Conservation (phyloP, 2,329 filamentous ascomycete genomes). For the Biscogniauxia sp. region DNA sequence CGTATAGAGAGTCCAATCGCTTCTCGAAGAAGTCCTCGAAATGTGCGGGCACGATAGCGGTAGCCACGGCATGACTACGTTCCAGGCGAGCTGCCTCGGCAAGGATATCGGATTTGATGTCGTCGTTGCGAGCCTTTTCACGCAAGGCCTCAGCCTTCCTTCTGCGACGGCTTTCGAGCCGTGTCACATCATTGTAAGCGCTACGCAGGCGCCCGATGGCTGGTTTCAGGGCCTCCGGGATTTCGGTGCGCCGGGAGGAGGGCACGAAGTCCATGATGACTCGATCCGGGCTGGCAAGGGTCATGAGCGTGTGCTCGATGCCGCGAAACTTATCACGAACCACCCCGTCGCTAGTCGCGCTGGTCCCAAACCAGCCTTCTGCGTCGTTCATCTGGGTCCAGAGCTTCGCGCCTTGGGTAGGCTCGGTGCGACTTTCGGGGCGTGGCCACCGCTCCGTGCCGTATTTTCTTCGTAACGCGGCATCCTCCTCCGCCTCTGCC, state of each 20-base stretch:
- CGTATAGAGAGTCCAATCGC: constrained; percentile 73
- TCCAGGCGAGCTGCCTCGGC: constrained; percentile 82
- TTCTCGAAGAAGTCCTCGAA: constrained; percentile 90
- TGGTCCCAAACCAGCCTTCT: constrained; percentile 76
- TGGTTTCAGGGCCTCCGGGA: constrained; percentile 76
- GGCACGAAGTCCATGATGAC: constrained; percentile 87
- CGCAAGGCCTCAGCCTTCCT: constrained; percentile 77
- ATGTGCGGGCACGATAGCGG: constrained; percentile 79
- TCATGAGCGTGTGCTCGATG: constrained; percentile 69
- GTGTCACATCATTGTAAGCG: constrained; percentile 78
- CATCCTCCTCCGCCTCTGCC: constrained; percentile 81
- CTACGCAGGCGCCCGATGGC: constrained; percentile 75
- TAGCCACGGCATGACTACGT: constrained; percentile 74
- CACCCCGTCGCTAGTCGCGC: constrained; percentile 52
- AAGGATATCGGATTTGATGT: constrained; percentile 82
- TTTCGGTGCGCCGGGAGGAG: constrained; percentile 73
- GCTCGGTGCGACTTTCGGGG: constrained; percentile 65
- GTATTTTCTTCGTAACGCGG: constrained; percentile 69
- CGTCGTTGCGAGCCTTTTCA: constrained; percentile 79
- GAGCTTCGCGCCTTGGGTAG: constrained; percentile 60
- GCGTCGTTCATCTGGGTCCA: constrained; percentile 77
- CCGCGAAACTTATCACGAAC: constrained; percentile 77
- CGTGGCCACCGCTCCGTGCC: constrained; percentile 86
- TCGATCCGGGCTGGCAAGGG: constrained; percentile 77
- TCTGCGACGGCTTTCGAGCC: constrained; percentile 76